These are phyloP conservation scores for Ampelomyces quisqualis DNA, from an alignment of 2,329 filamentous ascomycete species.

Conservation along the genomic window DNA sequence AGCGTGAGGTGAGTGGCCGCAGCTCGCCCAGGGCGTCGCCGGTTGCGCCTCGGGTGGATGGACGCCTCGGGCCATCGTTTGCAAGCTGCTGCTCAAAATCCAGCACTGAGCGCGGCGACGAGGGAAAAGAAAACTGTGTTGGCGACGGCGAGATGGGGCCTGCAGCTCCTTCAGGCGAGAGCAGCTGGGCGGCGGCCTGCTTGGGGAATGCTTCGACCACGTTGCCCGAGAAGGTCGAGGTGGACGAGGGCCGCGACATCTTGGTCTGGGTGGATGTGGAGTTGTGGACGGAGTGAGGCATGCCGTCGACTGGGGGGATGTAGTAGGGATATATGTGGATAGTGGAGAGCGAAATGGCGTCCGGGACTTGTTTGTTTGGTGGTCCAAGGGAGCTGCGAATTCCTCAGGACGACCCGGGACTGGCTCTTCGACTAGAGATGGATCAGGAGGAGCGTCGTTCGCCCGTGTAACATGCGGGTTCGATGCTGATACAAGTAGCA, in stretches of 20 bases:
- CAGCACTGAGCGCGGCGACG: conserved; percentile 34
- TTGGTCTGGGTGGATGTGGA: conserved; percentile 34
- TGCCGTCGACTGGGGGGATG: conserved; percentile 11
- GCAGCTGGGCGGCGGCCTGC: conserved; percentile 35
- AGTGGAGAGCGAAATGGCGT: conserved; percentile 5
- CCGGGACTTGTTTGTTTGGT: conserved; percentile 20
- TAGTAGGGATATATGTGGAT: conserved; percentile 15
- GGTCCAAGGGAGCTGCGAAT: conserved; percentile 27
- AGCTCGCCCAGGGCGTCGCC: conserved; percentile 20
- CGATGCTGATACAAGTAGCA: conserved; percentile 5
- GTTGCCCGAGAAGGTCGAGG: conserved; percentile 35
- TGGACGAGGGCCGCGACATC: conserved; percentile 42
- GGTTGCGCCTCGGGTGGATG: conserved; percentile 22
- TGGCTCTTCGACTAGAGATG: conserved; percentile 30
- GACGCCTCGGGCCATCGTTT: conserved; percentile 11
- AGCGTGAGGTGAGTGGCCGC: conserved; percentile 17
- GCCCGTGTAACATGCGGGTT: conserved; percentile 21
- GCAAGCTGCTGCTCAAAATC: conserved; percentile 15
- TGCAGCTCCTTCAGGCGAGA: conserved; percentile 28
- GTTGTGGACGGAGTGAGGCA: conserved; percentile 42
- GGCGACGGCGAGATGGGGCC: conserved; percentile 39
- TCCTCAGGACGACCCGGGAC: conserved; percentile 21
- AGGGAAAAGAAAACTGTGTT: conserved; percentile 43
- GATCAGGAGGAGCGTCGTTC: conserved; percentile 17
- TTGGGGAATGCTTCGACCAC: conserved; percentile 37